A percentile compares a stretch with the other conserved stretches of the same genome.
Conservation (phyloP, 2,329 filamentous ascomycete genomes). For the Pseudocercospora pini-densiflorae region DNA sequence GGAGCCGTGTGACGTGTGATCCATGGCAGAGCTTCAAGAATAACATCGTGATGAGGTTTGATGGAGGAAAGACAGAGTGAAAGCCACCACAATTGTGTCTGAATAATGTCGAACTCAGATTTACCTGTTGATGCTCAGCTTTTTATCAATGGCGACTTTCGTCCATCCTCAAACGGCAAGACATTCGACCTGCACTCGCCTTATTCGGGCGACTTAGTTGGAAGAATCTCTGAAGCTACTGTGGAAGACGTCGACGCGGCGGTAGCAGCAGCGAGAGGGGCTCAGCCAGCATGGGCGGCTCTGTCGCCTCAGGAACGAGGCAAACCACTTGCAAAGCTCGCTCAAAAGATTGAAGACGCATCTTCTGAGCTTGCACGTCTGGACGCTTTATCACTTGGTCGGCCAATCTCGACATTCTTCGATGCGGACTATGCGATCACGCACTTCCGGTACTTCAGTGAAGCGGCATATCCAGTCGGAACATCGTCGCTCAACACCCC, state of each 20-base stretch:
- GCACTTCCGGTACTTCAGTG: conserved; percentile 48
- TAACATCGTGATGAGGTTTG: too few relatives aligned
- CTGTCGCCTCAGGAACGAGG: conserved; percentile 20
- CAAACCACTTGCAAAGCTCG: conserved; percentile 26
- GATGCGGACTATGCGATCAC: conserved; percentile 43
- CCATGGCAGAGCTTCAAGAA: too few relatives aligned
- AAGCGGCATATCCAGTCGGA: conserved; percentile 49
- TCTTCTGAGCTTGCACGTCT: conserved; percentile 24
- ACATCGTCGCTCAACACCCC: conserved; percentile 53
- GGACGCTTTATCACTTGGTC: conserved; percentile 22
- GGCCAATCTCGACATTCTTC: conserved; percentile 38
- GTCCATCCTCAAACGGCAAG: conserved; percentile 47
- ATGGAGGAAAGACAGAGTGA: too few relatives aligned
- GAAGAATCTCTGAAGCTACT: conserved; percentile 68
- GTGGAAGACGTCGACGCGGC: conserved; percentile 70
- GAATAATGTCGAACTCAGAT: neutral
- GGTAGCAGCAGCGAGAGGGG: conserved; percentile 66
- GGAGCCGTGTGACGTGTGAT: neutral
- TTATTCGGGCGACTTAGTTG: conserved; percentile 41
- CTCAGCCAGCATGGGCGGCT: conserved; percentile 21
- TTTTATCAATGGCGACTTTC: conserved; percentile 58
- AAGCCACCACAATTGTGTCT: neutral
- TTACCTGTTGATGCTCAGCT: conserved; percentile 43
- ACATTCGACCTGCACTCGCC: conserved; percentile 53
- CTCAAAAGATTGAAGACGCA: conserved; percentile 24